Conservation (phyloP, 805 yeast genomes). For the Lipomyces kockii region DNA sequence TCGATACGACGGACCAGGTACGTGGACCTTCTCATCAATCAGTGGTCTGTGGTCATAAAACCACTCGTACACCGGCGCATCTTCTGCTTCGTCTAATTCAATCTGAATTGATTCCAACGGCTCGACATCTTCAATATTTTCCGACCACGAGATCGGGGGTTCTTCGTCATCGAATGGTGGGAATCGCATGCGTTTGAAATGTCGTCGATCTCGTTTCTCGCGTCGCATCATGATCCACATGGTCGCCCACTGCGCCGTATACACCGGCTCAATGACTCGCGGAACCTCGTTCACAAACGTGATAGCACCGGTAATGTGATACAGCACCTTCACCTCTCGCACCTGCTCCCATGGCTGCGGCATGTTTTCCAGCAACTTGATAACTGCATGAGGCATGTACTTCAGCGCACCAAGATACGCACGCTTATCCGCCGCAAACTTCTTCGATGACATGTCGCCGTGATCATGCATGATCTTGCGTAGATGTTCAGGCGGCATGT, state of each 20-base stretch:
- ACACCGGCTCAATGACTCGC: constrained; percentile 88
- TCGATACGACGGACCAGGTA: constrained; percentile 79
- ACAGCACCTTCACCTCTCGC: constrained; percentile 83
- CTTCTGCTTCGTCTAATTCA: constrained; percentile 68
- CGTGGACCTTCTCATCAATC: constrained; percentile 56
- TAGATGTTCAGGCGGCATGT: constrained; percentile 93
- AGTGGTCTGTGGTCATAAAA: constrained; percentile 79
- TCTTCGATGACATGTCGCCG: constrained; percentile 79
- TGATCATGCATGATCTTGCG: constrained; percentile 82
- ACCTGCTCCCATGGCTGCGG: constrained; percentile 98
- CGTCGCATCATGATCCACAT: constrained; percentile 92
- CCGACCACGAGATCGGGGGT: constrained; percentile 85
- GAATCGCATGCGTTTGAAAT: constrained; percentile 87
- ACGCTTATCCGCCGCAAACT: constrained; percentile 80
- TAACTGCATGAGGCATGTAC: constrained; percentile 92
- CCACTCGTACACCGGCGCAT: constrained; percentile 70
- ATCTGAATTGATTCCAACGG: constrained; percentile 72
- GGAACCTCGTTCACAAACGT: constrained; percentile 94
- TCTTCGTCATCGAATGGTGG: constrained; percentile 99
- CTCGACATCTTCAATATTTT: constrained; percentile 72
- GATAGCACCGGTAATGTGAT: constrained; percentile 91
- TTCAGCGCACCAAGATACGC: constrained; percentile 89
- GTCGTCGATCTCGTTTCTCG: constrained; percentile 87
- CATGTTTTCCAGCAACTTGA: constrained; percentile 90
- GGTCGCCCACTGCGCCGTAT: constrained; percentile 93